A percentile compares a stretch with the other conserved stretches of the same genome.
Evolutionary conservation across 441 rosid species (phyloP).

Genomic region (Populus hybrid): DNA sequence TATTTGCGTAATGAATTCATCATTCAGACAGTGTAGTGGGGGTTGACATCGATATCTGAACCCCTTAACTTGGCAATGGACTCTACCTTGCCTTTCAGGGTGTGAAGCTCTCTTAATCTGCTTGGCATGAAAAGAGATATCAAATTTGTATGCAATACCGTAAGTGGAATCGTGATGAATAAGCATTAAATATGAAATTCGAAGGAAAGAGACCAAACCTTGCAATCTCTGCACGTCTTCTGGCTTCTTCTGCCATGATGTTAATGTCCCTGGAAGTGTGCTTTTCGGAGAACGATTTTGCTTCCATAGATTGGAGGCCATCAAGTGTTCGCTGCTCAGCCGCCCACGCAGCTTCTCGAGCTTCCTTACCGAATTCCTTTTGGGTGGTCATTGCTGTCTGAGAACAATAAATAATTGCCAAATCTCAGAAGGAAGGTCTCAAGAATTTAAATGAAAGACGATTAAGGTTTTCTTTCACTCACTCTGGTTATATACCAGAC

Average conservation of each 20-base stretch:
- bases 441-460: neutral
- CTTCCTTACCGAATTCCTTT: slow-evolving; percentile 88
- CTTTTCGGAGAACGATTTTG: slow-evolving; percentile 42
- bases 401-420: neutral
- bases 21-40: slow-evolving; percentile 79
- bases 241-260: slow-evolving; percentile 89
- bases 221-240: slow-evolving; percentile 88
- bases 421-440: neutral
- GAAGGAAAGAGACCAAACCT: slow-evolving; percentile 38
- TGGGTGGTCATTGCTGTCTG: slow-evolving; percentile 85
- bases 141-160: neutral
- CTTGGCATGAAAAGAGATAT: neutral
- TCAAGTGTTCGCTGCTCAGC: slow-evolving; percentile 79
- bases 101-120: slow-evolving; percentile 91
- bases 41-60: slow-evolving; percentile 74
- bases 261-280: slow-evolving; percentile 74
- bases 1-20: neutral
- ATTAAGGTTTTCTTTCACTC: slow-evolving; percentile 33
- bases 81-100: slow-evolving; percentile 90
- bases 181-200: neutral
- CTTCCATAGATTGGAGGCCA: slow-evolving; percentile 68
- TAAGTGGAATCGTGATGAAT: neutral
- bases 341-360: slow-evolving; percentile 95
- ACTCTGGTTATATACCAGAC: slow-evolving; percentile 60
- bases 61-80: slow-evolving; percentile 91